Percentiles rank a stretch among this genome's conserved stretches.
Evolutionary conservation across 176 grass and related monocot species (phyloP).

Genomic region (Puya raimondii): DNA sequence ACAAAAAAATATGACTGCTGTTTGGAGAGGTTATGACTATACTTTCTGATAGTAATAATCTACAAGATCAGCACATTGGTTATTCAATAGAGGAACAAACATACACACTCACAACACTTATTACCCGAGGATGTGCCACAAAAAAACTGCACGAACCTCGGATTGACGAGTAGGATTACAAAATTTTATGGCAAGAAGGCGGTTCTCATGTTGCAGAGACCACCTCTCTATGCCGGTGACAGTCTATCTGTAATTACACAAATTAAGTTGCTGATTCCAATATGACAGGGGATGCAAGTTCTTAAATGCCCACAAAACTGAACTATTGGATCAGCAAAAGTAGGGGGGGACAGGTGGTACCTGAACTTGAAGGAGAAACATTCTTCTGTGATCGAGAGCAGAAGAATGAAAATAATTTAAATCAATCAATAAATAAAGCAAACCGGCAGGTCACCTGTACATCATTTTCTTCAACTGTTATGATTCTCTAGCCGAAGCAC

Average conservation of each 20-base stretch:
- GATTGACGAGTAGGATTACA: constrained; percentile 32
- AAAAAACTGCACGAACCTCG: constrained; percentile 46
- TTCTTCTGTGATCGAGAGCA: constrained; percentile 19
- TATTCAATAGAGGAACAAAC: too few species aligned
- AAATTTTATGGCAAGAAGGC: constrained; percentile 41
- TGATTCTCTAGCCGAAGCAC: constrained; percentile 20
- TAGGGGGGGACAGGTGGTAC: neutral
- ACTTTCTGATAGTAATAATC: too few species aligned
- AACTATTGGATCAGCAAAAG: neutral
- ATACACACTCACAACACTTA: constrained; percentile 9
- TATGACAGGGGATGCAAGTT: neutral
- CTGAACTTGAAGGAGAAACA: constrained; percentile 10
- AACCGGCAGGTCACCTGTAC: constrained; percentile 36
- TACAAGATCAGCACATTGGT: too few species aligned
- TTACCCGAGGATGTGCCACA: constrained; percentile 46
- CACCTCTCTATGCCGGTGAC: constrained; percentile 15
- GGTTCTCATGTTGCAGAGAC: constrained; percentile 17
- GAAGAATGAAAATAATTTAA: constrained; percentile 33
- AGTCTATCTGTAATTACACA: constrained; percentile 2
- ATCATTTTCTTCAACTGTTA: constrained; percentile 16
- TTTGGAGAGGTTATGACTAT: too few species aligned
- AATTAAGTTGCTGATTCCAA: neutral
- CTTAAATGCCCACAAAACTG: constrained; percentile 10
- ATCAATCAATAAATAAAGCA: constrained; percentile 42
- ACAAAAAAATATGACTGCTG: too few species aligned